Evolutionary conservation across 169 alveolate genomes (phyloP), one percentile per base, ranked within the genome.

Genomic region (Cryptosporidium xiaoi): DNA sequence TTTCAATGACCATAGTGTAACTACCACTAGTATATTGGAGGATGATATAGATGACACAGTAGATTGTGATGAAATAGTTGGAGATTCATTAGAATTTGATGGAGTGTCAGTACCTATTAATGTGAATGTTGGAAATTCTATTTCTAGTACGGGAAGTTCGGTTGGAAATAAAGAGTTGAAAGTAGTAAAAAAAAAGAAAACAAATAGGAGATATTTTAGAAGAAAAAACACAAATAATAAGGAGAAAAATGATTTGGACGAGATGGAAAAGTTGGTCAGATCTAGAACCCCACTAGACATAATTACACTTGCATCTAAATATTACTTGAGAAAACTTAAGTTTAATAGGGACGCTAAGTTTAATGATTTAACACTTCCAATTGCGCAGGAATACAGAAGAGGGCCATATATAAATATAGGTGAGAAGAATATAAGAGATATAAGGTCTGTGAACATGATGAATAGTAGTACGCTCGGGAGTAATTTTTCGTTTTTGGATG

Each of bases 251-350:
- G 87, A 77, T 27, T 16, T 60, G 31, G 87, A 77, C 46, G 87
- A 77, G 29, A 27, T 58, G 18, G 87, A 77, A 31, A 56, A 62
- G 44, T 16, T 77, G n/a, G 29, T 77, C 16, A 77, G 87, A n/a
- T 56, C 87, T 0, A 56, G 87, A 62, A 77, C 87, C 1, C 87
- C 87, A 12, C 53, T 77, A 1, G 87, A 77, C 29, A 62, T 77
- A 12, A 58, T 77, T 60, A 36, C 69, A 20, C 29, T 77, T 20
- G 56, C 77, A 20, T 77, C 77, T 33, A 77, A 77, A 50, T 77
- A 58, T 24, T 77, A 77, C 13, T 27, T 62, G 10, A 60, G 33
- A 48, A 56, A 12, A 50, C 44, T 62, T 12, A 44, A 2, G 34
- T 24, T 13, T 5, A 51, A 53, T 18, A 29, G 27, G 4, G 36